Evolutionary conservation across 768 basidiomycete species (phyloP).

Genomic region (Suillus fuscotomentosus): DNA sequence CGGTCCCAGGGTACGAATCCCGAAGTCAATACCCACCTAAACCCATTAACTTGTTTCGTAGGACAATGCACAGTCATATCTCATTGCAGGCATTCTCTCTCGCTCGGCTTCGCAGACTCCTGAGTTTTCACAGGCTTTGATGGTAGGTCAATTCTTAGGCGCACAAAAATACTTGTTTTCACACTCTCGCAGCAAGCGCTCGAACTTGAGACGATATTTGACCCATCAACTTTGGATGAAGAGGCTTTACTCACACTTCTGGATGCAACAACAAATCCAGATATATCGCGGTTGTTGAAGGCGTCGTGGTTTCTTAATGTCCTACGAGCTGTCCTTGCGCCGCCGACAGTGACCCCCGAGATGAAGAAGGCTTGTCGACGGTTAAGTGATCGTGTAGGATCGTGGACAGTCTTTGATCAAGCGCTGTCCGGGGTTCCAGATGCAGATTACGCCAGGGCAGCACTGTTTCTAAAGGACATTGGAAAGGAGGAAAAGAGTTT

Average conservation of each 20-base stretch:
- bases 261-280: constrained; percentile 63
- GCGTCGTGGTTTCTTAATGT: constrained; percentile 28
- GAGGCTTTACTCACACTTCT: constrained; percentile 54
- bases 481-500: constrained; percentile 63
- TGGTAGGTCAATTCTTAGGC: constrained; percentile 39
- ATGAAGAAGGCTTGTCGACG: constrained; percentile 46
- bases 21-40: constrained; percentile 6
- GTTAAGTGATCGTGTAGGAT: constrained; percentile 48
- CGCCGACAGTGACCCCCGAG: constrained; percentile 36
- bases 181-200: constrained; percentile 48
- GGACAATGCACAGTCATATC: constrained; percentile 56
- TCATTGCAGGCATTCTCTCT: constrained; percentile 60
- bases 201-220: constrained; percentile 55
- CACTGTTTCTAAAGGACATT: constrained; percentile 56
- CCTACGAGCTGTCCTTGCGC: constrained; percentile 37
- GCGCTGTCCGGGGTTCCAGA: constrained; percentile 49
- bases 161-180: constrained; percentile 11
- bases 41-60: constrained; percentile 23
- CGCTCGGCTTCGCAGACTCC: constrained; percentile 68
- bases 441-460: constrained; percentile 50
- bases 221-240: constrained; percentile 50
- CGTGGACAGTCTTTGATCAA: constrained; percentile 63
- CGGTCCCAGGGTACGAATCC: constrained; percentile 48
- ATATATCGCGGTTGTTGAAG: constrained; percentile 57
- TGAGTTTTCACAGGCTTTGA: constrained; percentile 36